These are phyloP conservation scores for Lachancea dasiensis DNA, from an alignment of 805 yeast species.

Conservation along the genomic window DNA sequence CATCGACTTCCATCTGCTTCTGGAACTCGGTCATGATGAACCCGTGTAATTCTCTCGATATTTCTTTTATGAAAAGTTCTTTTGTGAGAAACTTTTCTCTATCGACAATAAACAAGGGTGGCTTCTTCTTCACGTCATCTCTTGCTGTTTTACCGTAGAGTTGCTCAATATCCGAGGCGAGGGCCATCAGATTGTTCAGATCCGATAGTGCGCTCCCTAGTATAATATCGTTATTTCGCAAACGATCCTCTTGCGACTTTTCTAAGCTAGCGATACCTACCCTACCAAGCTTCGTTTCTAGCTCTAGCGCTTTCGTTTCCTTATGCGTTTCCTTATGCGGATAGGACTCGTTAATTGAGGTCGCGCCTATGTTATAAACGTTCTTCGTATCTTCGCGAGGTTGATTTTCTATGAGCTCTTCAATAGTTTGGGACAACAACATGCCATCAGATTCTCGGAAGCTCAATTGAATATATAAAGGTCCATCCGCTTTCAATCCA, in stretches of 20 bases:
- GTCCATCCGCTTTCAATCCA: conserved; percentile 15
- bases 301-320: conserved; percentile 11
- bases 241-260: conserved; percentile 45
- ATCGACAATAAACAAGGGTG: conserved; percentile 28
- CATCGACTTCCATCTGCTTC: conserved; percentile 36
- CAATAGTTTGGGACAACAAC: conserved; percentile 43
- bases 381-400: conserved; percentile 39
- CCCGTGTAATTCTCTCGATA: conserved; percentile 75
- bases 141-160: conserved; percentile 39
- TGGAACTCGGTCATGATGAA: conserved; percentile 44
- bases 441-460: conserved; percentile 68
- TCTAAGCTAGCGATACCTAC: conserved; percentile 73
- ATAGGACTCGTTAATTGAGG: conserved; percentile 29
- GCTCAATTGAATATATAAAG: conserved; percentile 53
- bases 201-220: conserved; percentile 69
- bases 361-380: conserved; percentile 29
- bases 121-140: conserved; percentile 12
- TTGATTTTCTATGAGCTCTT: conserved; percentile 40
- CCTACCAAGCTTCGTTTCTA: conserved; percentile 30
- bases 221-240: conserved; percentile 53
- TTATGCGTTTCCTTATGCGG: too few relatives aligned
- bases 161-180: conserved; percentile 65
- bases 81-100: conserved; percentile 34
- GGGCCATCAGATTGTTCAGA: conserved; percentile 66
- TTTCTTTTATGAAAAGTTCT: conserved; percentile 50